Evolutionary conservation across 805 yeast species (phyloP).

Genomic region (Saturnispora kantuleensis): DNA sequence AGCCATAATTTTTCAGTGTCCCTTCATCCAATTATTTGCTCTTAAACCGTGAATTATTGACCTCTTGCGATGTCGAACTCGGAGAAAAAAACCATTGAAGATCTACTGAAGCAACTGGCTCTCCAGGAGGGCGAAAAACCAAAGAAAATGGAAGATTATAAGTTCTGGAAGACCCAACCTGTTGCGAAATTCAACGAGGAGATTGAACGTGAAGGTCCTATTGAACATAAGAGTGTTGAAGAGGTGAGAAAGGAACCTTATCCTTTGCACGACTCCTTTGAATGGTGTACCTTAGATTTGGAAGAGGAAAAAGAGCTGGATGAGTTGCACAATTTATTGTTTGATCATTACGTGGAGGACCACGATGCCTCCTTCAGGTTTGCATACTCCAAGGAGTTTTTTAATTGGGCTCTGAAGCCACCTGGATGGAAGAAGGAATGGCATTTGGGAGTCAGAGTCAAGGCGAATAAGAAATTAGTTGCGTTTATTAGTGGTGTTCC

Average conservation of each 20-base stretch:
- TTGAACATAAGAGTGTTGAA: constrained; percentile 61
- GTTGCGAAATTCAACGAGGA: constrained; percentile 69
- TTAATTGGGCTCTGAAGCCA: constrained; percentile 87
- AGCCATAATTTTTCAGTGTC: too few species aligned
- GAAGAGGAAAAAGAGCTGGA: constrained; percentile 45
- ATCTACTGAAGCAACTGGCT: constrained; percentile 45
- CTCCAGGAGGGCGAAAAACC: constrained; percentile 41
- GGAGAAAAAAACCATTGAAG: constrained; percentile 39
- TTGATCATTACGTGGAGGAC: constrained; percentile 92
- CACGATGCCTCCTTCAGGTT: constrained; percentile 86
- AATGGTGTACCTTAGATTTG: constrained; percentile 78
- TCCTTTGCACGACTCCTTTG: constrained; percentile 68
- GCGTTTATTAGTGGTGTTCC: constrained; percentile 94
- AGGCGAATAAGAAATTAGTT: constrained; percentile 62
- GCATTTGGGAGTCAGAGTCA: constrained; percentile 90
- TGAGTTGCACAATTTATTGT: constrained; percentile 70
- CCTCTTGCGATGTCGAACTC: neutral
- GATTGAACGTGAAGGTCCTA: constrained; percentile 62
- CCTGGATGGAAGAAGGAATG: constrained; percentile 89
- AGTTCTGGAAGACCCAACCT: constrained; percentile 98
- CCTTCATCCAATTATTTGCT: too few species aligned
- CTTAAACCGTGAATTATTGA: neutral
- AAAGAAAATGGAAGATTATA: constrained; percentile 78
- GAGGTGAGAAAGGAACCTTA: constrained; percentile 66
- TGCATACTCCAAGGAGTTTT: constrained; percentile 72